Evolutionary conservation across 2,329 filamentous ascomycete species (phyloP), one percentile per base, ranked within the genome.

Genomic region (Teratosphaeriaceae sp.): DNA sequence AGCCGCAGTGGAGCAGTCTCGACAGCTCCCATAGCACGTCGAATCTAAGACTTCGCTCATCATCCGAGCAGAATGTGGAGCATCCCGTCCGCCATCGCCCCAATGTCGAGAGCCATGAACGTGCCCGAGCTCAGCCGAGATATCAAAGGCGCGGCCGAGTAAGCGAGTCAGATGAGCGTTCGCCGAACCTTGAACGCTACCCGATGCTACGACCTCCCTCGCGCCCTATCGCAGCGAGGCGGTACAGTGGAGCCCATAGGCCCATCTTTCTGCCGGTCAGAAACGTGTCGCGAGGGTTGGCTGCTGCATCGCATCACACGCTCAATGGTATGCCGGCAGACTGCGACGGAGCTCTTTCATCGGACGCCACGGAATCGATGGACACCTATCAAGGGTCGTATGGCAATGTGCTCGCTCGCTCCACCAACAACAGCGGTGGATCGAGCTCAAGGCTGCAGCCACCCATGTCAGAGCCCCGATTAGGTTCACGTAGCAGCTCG

Each of bases 171-270:
- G 49, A 50, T 30, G 26, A 34, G 11, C 26, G 33, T 6, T 9
- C 24, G 16, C 41, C 51, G n/a, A 47, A 49, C 34, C 37, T 54
- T 2, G 56, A 56, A 20, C 48, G 55, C 5, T 55, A 56, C 33
- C 53, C 54, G 9, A 24, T 54, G 11, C 45, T 55, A 2, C 47
- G 46, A 5, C 51, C 46, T 9, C 13, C 37, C 6, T 8, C n/a
- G 26, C 21, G 30, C 16, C 51, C 42, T 13, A 26, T 44, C 11
- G 35, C 27, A 12, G 22, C 30, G n/a, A 43, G 52, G 22, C 47
- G 46, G 22, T 45, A 40, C 33, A 50, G 48, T 38, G 43, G 30
- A 3, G 38, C 48, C 6, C 52, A 50, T 7, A 27, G 49, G 22
- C 42, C 38, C 22, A 46, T 50, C 3, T 30, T 48, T 2, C 44